Base-by-base conservation (phyloP, 352 stramenopile genomes). In the Ophiocytium majus region DNA sequence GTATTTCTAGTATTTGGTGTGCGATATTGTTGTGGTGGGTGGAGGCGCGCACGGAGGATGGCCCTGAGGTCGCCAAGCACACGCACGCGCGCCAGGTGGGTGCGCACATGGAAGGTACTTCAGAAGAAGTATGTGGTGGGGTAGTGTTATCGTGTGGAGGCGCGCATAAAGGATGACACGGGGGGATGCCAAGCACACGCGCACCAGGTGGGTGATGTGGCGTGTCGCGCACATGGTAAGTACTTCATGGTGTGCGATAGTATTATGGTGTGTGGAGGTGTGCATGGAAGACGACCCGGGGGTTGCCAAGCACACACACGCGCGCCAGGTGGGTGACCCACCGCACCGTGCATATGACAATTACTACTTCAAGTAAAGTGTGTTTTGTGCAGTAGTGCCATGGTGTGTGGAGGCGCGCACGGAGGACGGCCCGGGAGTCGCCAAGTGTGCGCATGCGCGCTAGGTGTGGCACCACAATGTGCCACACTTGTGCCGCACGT, bases 221-320 rank as follows among this genome's bases (percentile, higher is more conserved):
- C n/a, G n/a, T n/a, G n/a, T n/a, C n/a, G n/a, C n/a, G n/a, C n/a
- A n/a, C n/a, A n/a, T n/a, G n/a, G n/a, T n/a, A n/a, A n/a, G 43
- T 57, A 57, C 43, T 57, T 57, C 43, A 14, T 57, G 43, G 5
- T 57, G 43, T 57, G n/a, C n/a, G n/a, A n/a, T n/a, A n/a, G n/a
- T n/a, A n/a, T n/a, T n/a, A n/a, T n/a, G n/a, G n/a, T n/a, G n/a
- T 86, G 98, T 99, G 64, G 97, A 99, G 90, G 93, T 95, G 81
- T 92, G 96, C 23, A 95, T 91, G 0, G 96, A 98, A n/a, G 94
- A 98, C 63, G 97, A 99, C 90, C 43, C 91, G 0, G 94, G 98
- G 82, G 96, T 99, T 19, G 89, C 95, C 43, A 57, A 14, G 43
- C 43, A 57, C 43, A 57, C 43, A 14, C 43, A 57, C 43, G 43